Evolutionary conservation across 768 basidiomycete species (phyloP).

Genomic region (Thelephora ganbajun): DNA sequence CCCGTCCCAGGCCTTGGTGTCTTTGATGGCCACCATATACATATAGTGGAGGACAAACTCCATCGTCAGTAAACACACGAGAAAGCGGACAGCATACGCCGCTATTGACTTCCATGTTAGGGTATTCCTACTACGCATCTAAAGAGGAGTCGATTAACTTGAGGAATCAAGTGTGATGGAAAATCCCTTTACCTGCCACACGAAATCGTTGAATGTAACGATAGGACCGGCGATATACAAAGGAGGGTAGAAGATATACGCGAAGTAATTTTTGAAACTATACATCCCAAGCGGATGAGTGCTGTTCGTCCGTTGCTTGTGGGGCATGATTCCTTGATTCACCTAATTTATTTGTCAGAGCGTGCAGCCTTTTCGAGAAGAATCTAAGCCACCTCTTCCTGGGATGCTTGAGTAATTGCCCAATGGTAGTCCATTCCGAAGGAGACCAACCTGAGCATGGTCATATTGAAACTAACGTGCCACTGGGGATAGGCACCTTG

Average conservation of each 20-base stretch:
- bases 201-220: constrained; percentile 89
- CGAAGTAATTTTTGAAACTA: constrained; percentile 56
- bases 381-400: constrained; percentile 20
- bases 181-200: constrained; percentile 62
- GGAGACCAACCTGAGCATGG: constrained; percentile 85
- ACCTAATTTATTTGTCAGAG: constrained; percentile 3
- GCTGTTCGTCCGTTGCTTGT: constrained; percentile 46
- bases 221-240: constrained; percentile 95
- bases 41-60: constrained; percentile 87
- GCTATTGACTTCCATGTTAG: constrained; percentile 27
- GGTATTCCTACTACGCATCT: constrained; percentile 48
- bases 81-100: constrained; percentile 58
- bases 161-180: neutral
- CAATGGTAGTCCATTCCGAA: constrained; percentile 92
- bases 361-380: constrained; percentile 15
- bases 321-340: constrained; percentile 17
- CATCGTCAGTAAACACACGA: constrained; percentile 66
- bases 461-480: constrained; percentile 92
- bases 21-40: constrained; percentile 96
- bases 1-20: constrained; percentile 68
- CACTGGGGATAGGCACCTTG: constrained; percentile 80
- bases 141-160: constrained; percentile 1
- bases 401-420: constrained; percentile 36
- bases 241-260: constrained; percentile 85
- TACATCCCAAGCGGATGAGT: constrained; percentile 48